Base-by-base conservation (phyloP, 2,329 filamentous ascomycete species). In the Raffaelea ambrosiae region DNA sequence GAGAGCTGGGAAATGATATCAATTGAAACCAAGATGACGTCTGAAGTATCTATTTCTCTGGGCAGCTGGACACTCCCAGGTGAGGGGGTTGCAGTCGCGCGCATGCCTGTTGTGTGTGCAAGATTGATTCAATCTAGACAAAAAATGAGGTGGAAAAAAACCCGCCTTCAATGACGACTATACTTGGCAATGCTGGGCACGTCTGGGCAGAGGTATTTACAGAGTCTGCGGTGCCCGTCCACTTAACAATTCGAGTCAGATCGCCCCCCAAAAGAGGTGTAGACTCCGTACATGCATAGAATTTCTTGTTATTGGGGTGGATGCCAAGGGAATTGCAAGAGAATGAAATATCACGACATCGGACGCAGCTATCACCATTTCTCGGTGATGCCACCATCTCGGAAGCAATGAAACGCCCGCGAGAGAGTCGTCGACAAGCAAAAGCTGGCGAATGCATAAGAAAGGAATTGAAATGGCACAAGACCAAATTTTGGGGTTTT, bases 301-400 rank as follows among this genome's bases (percentile, higher is more conserved):
- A 19, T 19, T n/a, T n/a, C 35, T n/a, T n/a, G n/a, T n/a, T n/a
- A n/a, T n/a, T 5, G 35, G 14, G 35, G 8, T 38, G 13, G 8
- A 10, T n/a, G 14, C 35, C 35, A 42, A 11, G 16, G 13, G 35
- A 19, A 10, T n/a, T 5, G 7, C 35, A 42, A 11, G 16, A 8
- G 35, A 19, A 38, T 19, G 35, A n/a, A 19, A 38, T 38, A 38
- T 38, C 35, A 38, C 35, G 35, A 38, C 35, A 38, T 38, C 35
- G 16, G 5, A 38, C 14, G 35, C 16, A 8, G 35, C 5, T 19
- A 14, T 29, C 26, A 29, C 26, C 7, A 29, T 29, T 29, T 7
- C 3, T 71, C 67, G 26, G 13, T n/a, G 26, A 29, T 29, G 26
- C 26, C 7, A 29, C 26, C 26, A n/a, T n/a, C n/a, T n/a, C n/a